These are phyloP conservation scores for Penicillium canescens DNA, from an alignment of 495 filamentous ascomycete genomes.

Conservation along the genomic window DNA sequence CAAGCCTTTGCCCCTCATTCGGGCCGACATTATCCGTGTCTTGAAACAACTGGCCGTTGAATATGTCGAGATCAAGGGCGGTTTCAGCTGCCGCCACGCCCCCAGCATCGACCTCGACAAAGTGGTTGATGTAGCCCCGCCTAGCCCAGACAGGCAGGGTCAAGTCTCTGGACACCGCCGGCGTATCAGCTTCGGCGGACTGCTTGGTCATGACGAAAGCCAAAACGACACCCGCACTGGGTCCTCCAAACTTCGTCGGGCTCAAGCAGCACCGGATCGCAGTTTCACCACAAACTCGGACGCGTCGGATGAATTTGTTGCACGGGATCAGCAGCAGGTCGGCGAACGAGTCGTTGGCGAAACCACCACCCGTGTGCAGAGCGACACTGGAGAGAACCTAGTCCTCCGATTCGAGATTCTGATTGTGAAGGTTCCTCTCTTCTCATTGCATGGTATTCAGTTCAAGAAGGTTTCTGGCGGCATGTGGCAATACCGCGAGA, in stretches of 20 bases:
- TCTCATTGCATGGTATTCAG: conserved; percentile 92
- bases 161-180: conserved; percentile 61
- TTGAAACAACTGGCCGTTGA: conserved; percentile 85
- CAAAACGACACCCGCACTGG: conserved; percentile 34
- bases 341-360: conserved; percentile 65
- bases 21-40: conserved; percentile 89
- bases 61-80: conserved; percentile 87
- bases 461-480: conserved; percentile 97
- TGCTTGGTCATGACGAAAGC: conserved; percentile 61
- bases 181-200: conserved; percentile 79
- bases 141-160: conserved; percentile 54
- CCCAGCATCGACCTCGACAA: conserved; percentile 88
- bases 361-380: conserved; percentile 84
- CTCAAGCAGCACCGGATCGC: conserved; percentile 57
- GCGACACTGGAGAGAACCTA: conserved; percentile 76
- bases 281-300: conserved; percentile 78
- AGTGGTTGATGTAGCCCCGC: conserved; percentile 57
- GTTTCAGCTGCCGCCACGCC: conserved; percentile 83
- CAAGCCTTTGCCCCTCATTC: conserved; percentile 80
- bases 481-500: conserved; percentile 97
- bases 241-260: conserved; percentile 33
- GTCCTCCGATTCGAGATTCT: conserved; percentile 91
- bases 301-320: conserved; percentile 70
- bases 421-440: conserved; percentile 94
- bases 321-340: conserved; percentile 38